phyloP scores from a whole-genome alignment of 2,329 filamentous ascomycete species.

The Colletotrichum theobromicola region DNA sequence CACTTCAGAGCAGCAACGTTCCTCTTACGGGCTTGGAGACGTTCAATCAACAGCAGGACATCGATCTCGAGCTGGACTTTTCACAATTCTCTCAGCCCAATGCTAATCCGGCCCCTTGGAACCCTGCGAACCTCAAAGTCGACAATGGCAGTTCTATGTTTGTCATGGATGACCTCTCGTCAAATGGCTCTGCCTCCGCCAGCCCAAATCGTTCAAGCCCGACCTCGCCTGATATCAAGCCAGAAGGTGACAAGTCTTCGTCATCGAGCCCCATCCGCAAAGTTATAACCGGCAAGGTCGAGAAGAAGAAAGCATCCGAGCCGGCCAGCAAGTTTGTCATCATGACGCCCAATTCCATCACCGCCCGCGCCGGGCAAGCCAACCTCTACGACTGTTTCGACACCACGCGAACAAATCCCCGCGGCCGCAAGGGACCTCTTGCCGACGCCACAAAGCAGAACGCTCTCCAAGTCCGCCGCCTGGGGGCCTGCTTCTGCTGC shows the following conservation, averaged over 20 bases:
- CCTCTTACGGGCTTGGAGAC: slow-evolving; percentile 27
- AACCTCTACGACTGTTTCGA: slow-evolving; percentile 63
- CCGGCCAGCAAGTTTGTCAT: slow-evolving; percentile 54
- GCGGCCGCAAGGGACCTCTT: slow-evolving; percentile 61
- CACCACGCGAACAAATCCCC: slow-evolving; percentile 55
- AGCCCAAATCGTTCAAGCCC: slow-evolving; percentile 25
- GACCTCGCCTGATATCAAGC: slow-evolving; percentile 31
- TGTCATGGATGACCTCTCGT: slow-evolving; percentile 43
- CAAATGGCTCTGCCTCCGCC: slow-evolving; percentile 32
- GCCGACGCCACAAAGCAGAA: slow-evolving; percentile 59
- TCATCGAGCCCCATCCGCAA: slow-evolving; percentile 43
- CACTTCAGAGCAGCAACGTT: slow-evolving; percentile 33
- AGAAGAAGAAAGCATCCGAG: slow-evolving; percentile 45
- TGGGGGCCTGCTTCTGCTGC: slow-evolving; percentile 65
- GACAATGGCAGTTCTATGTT: slow-evolving; percentile 35
- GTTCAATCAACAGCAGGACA: slow-evolving; percentile 30
- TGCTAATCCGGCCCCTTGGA: slow-evolving; percentile 44
- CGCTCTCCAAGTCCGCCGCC: slow-evolving; percentile 57
- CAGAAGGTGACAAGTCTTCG: slow-evolving; percentile 31
- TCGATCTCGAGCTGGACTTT: slow-evolving; percentile 43
- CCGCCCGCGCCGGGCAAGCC: slow-evolving; percentile 52
- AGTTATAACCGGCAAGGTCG: slow-evolving; percentile 47
- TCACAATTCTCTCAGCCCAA: slow-evolving; percentile 36
- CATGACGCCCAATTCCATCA: slow-evolving; percentile 59
- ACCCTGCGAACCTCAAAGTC: slow-evolving; percentile 38